These are phyloP conservation scores for Staphylotrichum tortipilum DNA, from an alignment of 495 filamentous ascomycete species.

Conservation along the genomic window DNA sequence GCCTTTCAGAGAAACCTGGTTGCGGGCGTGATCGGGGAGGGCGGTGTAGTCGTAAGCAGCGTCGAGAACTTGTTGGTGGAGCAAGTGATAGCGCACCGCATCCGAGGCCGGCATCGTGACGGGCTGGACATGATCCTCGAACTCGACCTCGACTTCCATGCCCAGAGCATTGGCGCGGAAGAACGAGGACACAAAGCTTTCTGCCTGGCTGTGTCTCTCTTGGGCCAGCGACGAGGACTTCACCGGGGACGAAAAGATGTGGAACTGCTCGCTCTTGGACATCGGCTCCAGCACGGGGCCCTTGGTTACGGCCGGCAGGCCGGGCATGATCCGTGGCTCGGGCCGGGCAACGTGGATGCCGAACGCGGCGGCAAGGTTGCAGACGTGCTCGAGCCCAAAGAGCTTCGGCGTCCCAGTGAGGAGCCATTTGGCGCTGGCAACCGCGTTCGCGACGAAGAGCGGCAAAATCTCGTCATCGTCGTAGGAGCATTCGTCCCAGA, in stretches of 20 bases:
- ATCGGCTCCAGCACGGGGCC: conserved; percentile 20
- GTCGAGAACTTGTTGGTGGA: conserved; percentile 9
- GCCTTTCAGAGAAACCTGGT: not conserved
- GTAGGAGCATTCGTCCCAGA: conserved; percentile 65
- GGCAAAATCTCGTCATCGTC: conserved; percentile 22
- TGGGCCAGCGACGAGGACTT: conserved; percentile 21
- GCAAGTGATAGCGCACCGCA: conserved; percentile 6
- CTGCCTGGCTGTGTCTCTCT: conserved; percentile 24
- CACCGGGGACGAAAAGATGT: conserved; percentile 16
- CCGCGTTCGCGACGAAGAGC: conserved; percentile 29
- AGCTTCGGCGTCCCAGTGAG: conserved; percentile 59
- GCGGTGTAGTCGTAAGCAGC: conserved; percentile 4
- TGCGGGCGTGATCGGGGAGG: conserved; percentile 5
- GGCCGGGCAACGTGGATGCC: conserved; percentile 39
- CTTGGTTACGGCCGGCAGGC: conserved; percentile 26
- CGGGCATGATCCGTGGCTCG: conserved; percentile 24
- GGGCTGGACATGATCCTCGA: conserved; percentile 2
- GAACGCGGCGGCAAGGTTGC: conserved; percentile 47
- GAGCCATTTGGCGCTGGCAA: conserved; percentile 53
- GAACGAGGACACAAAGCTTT: conserved; percentile 22
- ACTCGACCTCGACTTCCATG: not conserved
- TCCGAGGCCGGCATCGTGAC: conserved; percentile 1
- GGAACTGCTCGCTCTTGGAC: conserved; percentile 25
- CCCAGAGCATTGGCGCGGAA: conserved; percentile 26
- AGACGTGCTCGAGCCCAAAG: conserved; percentile 50